These are phyloP conservation scores for Rhodofomes roseus DNA, from an alignment of 1,284 basidiomycete genomes.

Conservation along the genomic window DNA sequence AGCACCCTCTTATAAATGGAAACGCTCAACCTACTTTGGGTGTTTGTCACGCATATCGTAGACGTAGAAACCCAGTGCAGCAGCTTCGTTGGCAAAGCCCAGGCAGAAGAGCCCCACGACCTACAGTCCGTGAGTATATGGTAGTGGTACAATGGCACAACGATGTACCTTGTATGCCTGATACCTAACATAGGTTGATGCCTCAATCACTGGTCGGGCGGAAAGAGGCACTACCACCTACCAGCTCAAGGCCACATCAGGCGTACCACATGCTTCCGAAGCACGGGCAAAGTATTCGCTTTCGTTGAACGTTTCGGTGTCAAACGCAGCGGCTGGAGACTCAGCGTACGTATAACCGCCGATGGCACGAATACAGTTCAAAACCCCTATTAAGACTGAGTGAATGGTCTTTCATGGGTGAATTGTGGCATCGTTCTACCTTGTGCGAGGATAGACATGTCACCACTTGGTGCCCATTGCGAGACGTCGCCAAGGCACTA, in stretches of 20 bases:
- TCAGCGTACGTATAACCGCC: slow-evolving; percentile 52
- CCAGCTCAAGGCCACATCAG: slow-evolving; percentile 56
- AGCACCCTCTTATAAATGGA: neutral
- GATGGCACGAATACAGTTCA: slow-evolving; percentile 60
- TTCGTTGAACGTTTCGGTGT: slow-evolving; percentile 60
- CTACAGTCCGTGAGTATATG: slow-evolving; percentile 26
- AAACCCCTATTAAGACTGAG: slow-evolving; percentile 34
- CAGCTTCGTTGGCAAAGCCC: slow-evolving; percentile 55
- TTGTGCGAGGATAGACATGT: slow-evolving; percentile 49
- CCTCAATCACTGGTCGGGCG: slow-evolving; percentile 1
- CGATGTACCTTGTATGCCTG: slow-evolving; percentile 56
- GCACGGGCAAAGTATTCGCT: slow-evolving; percentile 45
- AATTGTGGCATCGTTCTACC: slow-evolving; percentile 32
- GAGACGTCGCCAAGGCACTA: slow-evolving; percentile 55
- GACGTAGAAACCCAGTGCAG: slow-evolving; percentile 55
- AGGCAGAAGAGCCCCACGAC: slow-evolving; percentile 59
- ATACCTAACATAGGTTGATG: slow-evolving; percentile 41
- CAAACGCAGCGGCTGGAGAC: slow-evolving; percentile 49
- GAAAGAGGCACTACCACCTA: slow-evolving; percentile 25
- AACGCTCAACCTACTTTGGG: slow-evolving; percentile 48
- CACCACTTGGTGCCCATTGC: slow-evolving; percentile 51
- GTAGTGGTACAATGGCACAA: neutral
- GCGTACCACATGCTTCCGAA: slow-evolving; percentile 40
- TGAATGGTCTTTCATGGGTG: neutral
- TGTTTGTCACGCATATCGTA: slow-evolving; percentile 54